Percentiles rank a stretch among this genome's conserved stretches.
Evolutionary conservation across 768 basidiomycete genomes (phyloP).

Genomic region (Gloeostereum incarnatum): DNA sequence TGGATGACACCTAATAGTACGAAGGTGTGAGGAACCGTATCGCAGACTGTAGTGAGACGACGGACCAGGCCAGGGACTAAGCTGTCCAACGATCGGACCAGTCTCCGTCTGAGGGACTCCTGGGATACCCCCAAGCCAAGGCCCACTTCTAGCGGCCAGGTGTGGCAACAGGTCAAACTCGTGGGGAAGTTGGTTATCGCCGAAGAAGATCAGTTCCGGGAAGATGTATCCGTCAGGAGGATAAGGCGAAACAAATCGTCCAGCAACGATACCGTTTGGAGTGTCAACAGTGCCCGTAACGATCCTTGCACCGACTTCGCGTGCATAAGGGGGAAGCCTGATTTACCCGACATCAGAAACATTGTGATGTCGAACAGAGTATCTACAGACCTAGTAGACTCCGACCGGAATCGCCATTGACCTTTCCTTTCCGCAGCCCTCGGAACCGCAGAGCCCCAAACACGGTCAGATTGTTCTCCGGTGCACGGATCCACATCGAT

Average conservation of each 20-base stretch:
- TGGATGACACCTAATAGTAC: background rate
- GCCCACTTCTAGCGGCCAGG: constrained; percentile 10
- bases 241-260: constrained; percentile 11
- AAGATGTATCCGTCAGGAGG: constrained; percentile 9
- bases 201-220: constrained; percentile 11
- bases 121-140: constrained; percentile 6
- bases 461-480: constrained; percentile 9
- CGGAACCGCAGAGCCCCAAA: constrained; percentile 8
- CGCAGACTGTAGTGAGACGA: background rate
- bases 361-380: background rate
- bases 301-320: constrained; percentile 11
- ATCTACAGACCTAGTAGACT: background rate
- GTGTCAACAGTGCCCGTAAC: constrained; percentile 5
- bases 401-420: constrained; percentile 4
- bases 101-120: background rate
- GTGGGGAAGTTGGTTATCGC: constrained; percentile 5
- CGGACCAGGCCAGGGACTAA: constrained; percentile 13
- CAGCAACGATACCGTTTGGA: constrained; percentile 11
- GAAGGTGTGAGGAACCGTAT: background rate
- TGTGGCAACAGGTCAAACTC: constrained; percentile 12
- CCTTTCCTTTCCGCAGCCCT: constrained; percentile 8
- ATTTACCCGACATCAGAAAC: background rate
- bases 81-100: constrained; percentile 11
- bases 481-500: constrained; percentile 15
- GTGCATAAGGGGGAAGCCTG: constrained; percentile 9